phyloP scores from a whole-genome alignment of 495 filamentous ascomycete species.

The Xylaria flabelliformis region DNA sequence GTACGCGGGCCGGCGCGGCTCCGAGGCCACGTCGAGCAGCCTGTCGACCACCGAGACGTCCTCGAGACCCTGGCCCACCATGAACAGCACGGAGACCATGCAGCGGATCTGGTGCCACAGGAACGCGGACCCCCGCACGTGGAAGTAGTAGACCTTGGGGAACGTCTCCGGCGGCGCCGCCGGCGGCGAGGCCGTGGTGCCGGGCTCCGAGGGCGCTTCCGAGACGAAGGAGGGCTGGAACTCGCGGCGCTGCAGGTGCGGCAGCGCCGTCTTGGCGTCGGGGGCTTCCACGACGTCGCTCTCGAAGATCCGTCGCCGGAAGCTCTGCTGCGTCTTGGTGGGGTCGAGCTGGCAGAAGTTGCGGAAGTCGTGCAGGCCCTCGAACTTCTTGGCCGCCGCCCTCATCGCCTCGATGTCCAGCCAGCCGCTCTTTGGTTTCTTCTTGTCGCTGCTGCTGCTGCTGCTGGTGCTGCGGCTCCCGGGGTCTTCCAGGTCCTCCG shows the following conservation, averaged over 20 bases:
- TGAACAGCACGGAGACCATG: constrained; percentile 86
- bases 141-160: constrained; percentile 84
- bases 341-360: constrained; percentile 95
- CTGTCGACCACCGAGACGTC: constrained; percentile 70
- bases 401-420: constrained; percentile 89
- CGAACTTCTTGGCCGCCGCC: constrained; percentile 74
- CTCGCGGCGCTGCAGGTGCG: constrained; percentile 40
- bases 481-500: constrained; percentile 39
- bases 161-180: constrained; percentile 18
- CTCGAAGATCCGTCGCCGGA: constrained; percentile 75
- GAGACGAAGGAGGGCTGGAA: constrained; percentile 37
- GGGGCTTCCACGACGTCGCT: constrained; percentile 75
- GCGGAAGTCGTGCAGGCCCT: constrained; percentile 90
- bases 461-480: constrained; percentile 30
- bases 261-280: constrained; percentile 53
- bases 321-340: constrained; percentile 83
- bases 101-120: constrained; percentile 97
- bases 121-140: constrained; percentile 89
- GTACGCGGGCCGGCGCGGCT: constrained; percentile 79
- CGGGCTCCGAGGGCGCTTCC: not conserved
- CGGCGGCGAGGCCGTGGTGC: constrained; percentile 16
- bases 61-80: constrained; percentile 91
- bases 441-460: constrained; percentile 31
- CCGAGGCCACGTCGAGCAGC: constrained; percentile 71
- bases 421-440: constrained; percentile 50